These are phyloP conservation scores for Dissophora globulifera DNA, from an alignment of 192 early-diverging fungal species.

Conservation along the genomic window DNA sequence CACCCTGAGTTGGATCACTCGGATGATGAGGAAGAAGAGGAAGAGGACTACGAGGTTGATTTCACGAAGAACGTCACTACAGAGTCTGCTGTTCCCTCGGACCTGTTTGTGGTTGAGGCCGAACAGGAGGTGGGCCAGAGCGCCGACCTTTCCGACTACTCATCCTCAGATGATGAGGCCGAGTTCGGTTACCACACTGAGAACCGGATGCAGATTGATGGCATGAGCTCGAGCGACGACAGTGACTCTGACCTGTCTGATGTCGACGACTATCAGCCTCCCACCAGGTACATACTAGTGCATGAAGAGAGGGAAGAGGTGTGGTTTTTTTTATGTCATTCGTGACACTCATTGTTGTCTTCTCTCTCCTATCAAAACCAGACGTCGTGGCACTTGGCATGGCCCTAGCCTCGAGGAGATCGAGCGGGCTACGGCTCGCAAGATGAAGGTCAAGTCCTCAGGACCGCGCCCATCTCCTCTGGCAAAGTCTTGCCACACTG, in stretches of 20 bases:
- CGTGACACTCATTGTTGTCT: not conserved
- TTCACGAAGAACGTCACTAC: not conserved
- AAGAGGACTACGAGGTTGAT: conserved; percentile 18
- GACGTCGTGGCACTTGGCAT: conserved; percentile 52
- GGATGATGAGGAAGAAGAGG: conserved; percentile 54
- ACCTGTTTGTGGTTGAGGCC: conserved; percentile 35
- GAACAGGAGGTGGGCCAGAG: conserved; percentile 16
- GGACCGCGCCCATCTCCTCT: not conserved
- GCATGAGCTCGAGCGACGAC: conserved; percentile 52
- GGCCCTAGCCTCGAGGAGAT: conserved; percentile 48
- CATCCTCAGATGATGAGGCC: conserved; percentile 48
- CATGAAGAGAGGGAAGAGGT: conserved; percentile 1
- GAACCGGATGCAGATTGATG: conserved; percentile 48
- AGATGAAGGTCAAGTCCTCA: not conserved
- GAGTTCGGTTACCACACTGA: conserved; percentile 38
- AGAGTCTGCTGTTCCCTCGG: conserved; percentile 8
- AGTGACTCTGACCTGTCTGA: conserved; percentile 51
- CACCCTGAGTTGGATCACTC: conserved; percentile 47
- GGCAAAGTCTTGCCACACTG: no score
- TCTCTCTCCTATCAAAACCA: conserved; percentile 2
- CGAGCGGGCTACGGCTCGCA: conserved; percentile 17
- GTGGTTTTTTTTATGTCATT: not conserved
- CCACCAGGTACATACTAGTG: conserved; percentile 32
- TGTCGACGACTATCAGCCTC: conserved; percentile 44
- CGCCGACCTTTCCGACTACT: conserved; percentile 43